Percentiles rank a stretch among this genome's conserved stretches.
Evolutionary conservation across 2,329 filamentous ascomycete genomes (phyloP).

Genomic region (Fusarium pseudocircinatum): DNA sequence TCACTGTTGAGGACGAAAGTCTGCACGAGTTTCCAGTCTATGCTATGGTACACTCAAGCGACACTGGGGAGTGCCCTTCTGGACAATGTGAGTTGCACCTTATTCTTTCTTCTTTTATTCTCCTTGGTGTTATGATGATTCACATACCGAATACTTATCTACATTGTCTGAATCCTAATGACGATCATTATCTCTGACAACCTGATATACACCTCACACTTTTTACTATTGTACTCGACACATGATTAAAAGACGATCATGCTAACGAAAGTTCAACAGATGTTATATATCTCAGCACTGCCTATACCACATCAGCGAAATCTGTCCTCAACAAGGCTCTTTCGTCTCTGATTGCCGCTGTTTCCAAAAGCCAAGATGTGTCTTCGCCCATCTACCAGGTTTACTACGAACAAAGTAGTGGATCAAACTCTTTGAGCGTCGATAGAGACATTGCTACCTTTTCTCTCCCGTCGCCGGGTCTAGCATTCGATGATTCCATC

Average conservation of each 20-base stretch:
- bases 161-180: slow-evolving; percentile 98
- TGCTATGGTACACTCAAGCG: slow-evolving; percentile 80
- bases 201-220: slow-evolving; percentile 70
- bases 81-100: slow-evolving; percentile 82
- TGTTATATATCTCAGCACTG: slow-evolving; percentile 51
- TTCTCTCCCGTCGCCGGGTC: slow-evolving; percentile 66
- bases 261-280: slow-evolving; percentile 48
- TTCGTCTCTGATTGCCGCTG: slow-evolving; percentile 51
- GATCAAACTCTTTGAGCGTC: slow-evolving; percentile 39
- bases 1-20: slow-evolving; percentile 48
- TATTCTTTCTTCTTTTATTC: slow-evolving; percentile 26
- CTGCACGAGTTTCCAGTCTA: slow-evolving; percentile 61
- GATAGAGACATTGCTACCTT: slow-evolving; percentile 64
- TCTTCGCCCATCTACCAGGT: slow-evolving; percentile 59
- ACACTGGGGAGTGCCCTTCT: slow-evolving; percentile 88
- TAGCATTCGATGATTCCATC: slow-evolving; percentile 78
- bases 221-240: slow-evolving; percentile 11
- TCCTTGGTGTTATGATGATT: slow-evolving; percentile 81
- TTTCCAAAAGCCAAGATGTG: slow-evolving; percentile 41
- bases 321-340: slow-evolving; percentile 53
- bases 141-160: slow-evolving; percentile 95
- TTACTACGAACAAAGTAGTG: slow-evolving; percentile 63
- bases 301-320: slow-evolving; percentile 48
- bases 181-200: slow-evolving; percentile 89
- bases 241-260: slow-evolving; percentile 28